phyloP scores from a whole-genome alignment of 2,329 filamentous ascomycete genomes.

The Dissoconium aciculare region DNA sequence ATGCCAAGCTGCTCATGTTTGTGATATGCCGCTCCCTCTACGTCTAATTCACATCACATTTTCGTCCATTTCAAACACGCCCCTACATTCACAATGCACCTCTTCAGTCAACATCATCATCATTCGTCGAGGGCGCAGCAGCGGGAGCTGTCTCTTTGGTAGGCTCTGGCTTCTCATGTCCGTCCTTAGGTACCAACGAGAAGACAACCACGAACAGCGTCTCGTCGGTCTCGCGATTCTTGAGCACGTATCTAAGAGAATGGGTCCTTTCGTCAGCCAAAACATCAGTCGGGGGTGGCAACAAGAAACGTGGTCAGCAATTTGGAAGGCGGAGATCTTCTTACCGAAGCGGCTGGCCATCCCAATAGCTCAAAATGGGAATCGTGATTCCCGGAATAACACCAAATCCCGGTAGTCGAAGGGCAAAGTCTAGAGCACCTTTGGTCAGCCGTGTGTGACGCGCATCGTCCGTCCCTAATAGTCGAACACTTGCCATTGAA shows the following conservation, averaged over 20 bases:
- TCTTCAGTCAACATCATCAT: too few relatives aligned
- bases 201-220: conserved; percentile 73
- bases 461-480: too few relatives aligned
- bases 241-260: conserved; percentile 79
- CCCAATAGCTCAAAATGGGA: conserved; percentile 64
- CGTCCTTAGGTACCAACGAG: conserved; percentile 54
- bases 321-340: conserved; percentile 23
- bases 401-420: conserved; percentile 48
- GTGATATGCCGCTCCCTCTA: too few relatives aligned
- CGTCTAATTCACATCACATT: too few relatives aligned
- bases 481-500: conserved; percentile 49
- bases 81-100: too few relatives aligned
- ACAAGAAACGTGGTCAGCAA: conserved; percentile 2
- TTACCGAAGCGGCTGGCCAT: conserved; percentile 62
- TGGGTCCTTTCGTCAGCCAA: conserved; percentile 50
- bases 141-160: too few relatives aligned
- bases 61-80: too few relatives aligned
- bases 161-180: too few relatives aligned
- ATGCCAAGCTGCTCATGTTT: too few relatives aligned
- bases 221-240: conserved; percentile 57
- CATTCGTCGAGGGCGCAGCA: too few relatives aligned
- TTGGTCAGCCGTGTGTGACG: conserved; percentile 4
- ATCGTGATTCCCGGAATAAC: conserved; percentile 49
- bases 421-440: conserved; percentile 42
- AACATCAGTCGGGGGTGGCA: conserved; percentile 14